These are phyloP conservation scores for Picea abies DNA, from an alignment of 83 land plant genomes.

Conservation along the genomic window DNA sequence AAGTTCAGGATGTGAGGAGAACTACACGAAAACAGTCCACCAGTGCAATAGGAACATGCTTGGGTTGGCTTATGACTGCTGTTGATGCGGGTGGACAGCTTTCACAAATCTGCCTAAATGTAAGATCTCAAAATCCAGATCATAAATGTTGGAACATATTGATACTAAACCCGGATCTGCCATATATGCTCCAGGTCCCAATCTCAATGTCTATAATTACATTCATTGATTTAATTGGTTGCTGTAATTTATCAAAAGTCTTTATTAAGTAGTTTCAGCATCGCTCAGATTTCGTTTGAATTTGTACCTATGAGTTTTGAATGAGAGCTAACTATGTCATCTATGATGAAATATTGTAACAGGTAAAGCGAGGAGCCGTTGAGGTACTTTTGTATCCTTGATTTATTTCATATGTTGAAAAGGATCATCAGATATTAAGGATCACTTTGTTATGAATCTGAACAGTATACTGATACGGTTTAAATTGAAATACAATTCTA, in stretches of 20 bases:
- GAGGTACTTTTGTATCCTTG: conserved; percentile 21
- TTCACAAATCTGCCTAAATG: conserved; percentile 79
- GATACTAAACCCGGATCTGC: no score
- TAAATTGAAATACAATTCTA: no score
- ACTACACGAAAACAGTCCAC: neutral
- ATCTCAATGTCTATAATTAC: no score
- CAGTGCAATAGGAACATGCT: conserved; percentile 26
- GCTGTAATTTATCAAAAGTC: no score
- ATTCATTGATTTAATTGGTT: no score
- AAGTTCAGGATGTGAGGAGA: neutral
- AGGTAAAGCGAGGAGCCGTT: conserved; percentile 35
- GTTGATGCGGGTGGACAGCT: conserved; percentile 85
- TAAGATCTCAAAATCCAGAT: conserved; percentile 14
- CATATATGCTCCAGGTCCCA: no score
- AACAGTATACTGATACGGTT: no score
- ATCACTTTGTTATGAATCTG: no score
- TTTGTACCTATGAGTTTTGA: neutral
- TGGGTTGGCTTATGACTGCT: conserved; percentile 86
- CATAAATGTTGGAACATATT: no score
- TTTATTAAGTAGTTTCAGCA: no score
- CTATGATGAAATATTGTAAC: conserved; percentile 1
- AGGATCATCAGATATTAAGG: no score
- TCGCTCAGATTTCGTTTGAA: neutral
- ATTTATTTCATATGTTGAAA: neutral
- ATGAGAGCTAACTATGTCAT: neutral